Evolutionary conservation across 2,329 filamentous ascomycete species (phyloP).

Genomic region (Didymellaceae sp.): DNA sequence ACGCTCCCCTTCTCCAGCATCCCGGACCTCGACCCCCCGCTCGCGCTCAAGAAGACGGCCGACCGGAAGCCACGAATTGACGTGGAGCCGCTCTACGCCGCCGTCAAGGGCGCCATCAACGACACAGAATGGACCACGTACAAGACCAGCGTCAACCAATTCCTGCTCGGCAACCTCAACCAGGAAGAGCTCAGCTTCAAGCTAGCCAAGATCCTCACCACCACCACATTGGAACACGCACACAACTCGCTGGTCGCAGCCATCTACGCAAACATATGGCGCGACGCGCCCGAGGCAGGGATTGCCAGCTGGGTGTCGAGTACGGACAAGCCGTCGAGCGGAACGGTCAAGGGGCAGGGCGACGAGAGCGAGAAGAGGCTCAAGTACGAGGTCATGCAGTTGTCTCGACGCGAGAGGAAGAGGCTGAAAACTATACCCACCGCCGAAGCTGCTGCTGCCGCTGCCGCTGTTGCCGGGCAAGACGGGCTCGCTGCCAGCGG

Average conservation of each 20-base stretch:
- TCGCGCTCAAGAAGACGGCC: conserved; percentile 57
- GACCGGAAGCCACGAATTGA: conserved; percentile 65
- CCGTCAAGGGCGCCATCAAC: conserved; percentile 65
- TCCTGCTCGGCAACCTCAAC: conserved; percentile 66
- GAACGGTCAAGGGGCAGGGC: conserved; percentile 70
- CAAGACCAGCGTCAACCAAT: conserved; percentile 63
- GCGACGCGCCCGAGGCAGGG: conserved; percentile 67
- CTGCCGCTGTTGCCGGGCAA: conserved; percentile 7
- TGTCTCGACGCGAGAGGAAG: conserved; percentile 65
- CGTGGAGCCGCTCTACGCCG: conserved; percentile 67
- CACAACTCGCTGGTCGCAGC: conserved; percentile 68
- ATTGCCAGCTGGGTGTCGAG: conserved; percentile 70
- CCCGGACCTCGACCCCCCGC: conserved; percentile 42
- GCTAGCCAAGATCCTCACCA: conserved; percentile 62
- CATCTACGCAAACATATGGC: conserved; percentile 64
- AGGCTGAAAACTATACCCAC: conserved; percentile 63
- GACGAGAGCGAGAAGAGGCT: conserved; percentile 68
- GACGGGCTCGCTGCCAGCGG: conserved; percentile 14
- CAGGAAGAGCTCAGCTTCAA: conserved; percentile 65
- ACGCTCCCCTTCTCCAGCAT: conserved; percentile 44
- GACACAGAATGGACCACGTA: conserved; percentile 65
- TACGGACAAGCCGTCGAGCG: conserved; percentile 73
- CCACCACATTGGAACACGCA: conserved; percentile 61
- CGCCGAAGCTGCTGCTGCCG: conserved; percentile 27
- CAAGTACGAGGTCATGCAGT: conserved; percentile 69